Evolutionary conservation across 208 protist species (phyloP).

Genomic region (Angomonas ambiguus): DNA sequence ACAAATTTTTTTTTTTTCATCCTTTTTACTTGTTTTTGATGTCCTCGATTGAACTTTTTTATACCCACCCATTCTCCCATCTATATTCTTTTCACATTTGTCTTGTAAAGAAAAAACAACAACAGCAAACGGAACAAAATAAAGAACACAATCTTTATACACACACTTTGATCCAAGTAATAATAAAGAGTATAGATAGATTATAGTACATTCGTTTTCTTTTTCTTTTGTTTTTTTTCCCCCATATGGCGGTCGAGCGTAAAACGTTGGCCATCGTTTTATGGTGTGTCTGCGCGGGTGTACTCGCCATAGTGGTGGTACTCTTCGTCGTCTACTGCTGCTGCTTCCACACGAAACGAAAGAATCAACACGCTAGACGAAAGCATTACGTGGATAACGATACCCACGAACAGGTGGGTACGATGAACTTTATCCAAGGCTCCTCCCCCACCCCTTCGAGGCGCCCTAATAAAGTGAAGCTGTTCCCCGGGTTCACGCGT

Average conservation of each 20-base stretch:
- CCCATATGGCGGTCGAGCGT: slow-evolving; percentile 31
- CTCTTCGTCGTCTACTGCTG: slow-evolving; percentile 24
- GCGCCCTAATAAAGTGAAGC: not conserved
- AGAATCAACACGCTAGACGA: no score
- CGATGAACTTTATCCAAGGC: not conserved
- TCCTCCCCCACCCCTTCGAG: not conserved
- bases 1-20: not conserved
- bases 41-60: not conserved
- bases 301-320: slow-evolving; percentile 39
- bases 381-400: not conserved
- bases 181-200: slow-evolving; percentile 9
- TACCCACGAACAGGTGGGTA: not conserved
- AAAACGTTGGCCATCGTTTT: slow-evolving; percentile 46
- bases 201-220: not conserved
- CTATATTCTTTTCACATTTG: slow-evolving; percentile 15
- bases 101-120: slow-evolving; percentile 5
- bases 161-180: no score
- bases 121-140: slow-evolving; percentile 3
- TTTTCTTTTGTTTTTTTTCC: slow-evolving; percentile 13
- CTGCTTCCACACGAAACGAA: not conserved
- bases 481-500: slow-evolving; percentile 17
- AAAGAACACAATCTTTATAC: no score
- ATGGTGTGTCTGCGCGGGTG: slow-evolving; percentile 41
- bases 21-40: not conserved
- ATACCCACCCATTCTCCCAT: not conserved